These are phyloP conservation scores for Diaporthe ilicicola DNA, from an alignment of 2,329 filamentous ascomycete genomes.

Conservation along the genomic window DNA sequence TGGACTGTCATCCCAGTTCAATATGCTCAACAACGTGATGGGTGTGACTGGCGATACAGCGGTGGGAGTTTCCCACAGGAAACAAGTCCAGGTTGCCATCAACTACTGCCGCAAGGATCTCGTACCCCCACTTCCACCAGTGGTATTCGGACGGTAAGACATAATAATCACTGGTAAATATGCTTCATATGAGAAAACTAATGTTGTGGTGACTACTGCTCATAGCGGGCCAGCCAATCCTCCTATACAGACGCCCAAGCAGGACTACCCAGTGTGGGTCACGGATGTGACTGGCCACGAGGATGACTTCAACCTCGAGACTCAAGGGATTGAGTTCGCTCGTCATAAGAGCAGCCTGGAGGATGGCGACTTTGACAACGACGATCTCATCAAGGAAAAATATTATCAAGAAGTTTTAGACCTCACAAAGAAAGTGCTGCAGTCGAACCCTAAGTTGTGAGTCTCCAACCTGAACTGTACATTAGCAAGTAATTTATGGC, in stretches of 20 bases:
- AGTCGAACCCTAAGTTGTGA: not conserved
- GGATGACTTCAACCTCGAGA: constrained; percentile 9
- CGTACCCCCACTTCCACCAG: not conserved
- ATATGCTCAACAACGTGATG: not conserved
- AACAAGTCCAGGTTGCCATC: not conserved
- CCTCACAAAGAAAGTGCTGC: not conserved
- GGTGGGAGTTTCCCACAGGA: not conserved
- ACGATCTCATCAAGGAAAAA: not conserved
- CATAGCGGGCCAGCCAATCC: not conserved
- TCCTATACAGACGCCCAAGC: constrained; percentile 10
- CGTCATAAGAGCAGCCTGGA: not conserved
- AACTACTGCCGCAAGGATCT: not conserved
- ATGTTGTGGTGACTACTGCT: rapidly evolving
- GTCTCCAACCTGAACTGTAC: not conserved
- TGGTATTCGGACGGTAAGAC: not conserved
- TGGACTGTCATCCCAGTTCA: not conserved
- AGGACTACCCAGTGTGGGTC: constrained; percentile 1
- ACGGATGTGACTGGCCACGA: constrained; percentile 11
- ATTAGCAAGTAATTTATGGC: rapidly evolving
- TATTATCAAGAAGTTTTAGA: constrained; percentile 6
- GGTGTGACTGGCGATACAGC: not conserved
- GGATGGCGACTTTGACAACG: not conserved
- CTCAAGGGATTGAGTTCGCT: not conserved
- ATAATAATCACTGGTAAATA: rapidly evolving
- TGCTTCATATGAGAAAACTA: too few species aligned